Conservation (phyloP, 2,329 filamentous ascomycete genomes). For the Colletotrichum kahawae region DNA sequence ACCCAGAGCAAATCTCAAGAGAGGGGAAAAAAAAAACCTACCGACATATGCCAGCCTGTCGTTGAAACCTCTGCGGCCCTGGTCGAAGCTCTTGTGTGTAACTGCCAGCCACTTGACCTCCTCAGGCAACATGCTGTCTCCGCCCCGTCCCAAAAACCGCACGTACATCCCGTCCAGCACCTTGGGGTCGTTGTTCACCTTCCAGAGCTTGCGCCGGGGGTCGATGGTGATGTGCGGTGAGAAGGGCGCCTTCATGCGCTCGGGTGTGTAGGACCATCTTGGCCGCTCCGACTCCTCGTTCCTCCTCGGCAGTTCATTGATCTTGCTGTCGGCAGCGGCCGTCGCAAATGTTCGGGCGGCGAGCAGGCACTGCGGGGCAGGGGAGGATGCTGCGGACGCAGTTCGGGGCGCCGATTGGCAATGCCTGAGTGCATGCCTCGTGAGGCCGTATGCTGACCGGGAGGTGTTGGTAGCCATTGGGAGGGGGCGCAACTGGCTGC, state of each 20-base stretch:
- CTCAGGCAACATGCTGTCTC: slow-evolving; percentile 78
- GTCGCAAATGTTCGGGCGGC: slow-evolving; percentile 17
- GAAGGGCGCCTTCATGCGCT: slow-evolving; percentile 73
- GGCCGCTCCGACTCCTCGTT: slow-evolving; percentile 31
- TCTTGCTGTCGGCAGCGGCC: not conserved
- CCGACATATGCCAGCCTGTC: slow-evolving; percentile 89
- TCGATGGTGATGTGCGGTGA: slow-evolving; percentile 63
- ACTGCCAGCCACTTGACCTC: slow-evolving; percentile 97
- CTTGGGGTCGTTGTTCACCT: slow-evolving; percentile 76
- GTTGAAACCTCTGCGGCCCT: slow-evolving; percentile 92
- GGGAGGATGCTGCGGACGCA: not conserved
- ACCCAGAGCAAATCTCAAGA: not conserved
- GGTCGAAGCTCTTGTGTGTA: slow-evolving; percentile 98
- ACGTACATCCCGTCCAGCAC: slow-evolving; percentile 80
- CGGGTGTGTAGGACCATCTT: slow-evolving; percentile 75
- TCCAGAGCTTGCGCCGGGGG: slow-evolving; percentile 60
- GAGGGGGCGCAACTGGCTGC: not conserved
- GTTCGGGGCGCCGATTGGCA: slow-evolving; percentile 10
- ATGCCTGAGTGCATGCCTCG: slow-evolving; percentile 21
- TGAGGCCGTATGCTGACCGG: slow-evolving; percentile 17
- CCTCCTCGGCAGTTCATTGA: slow-evolving; percentile 13
- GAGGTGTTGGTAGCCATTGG: slow-evolving; percentile 20
- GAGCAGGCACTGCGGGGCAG: slow-evolving; percentile 2
- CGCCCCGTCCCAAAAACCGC: slow-evolving; percentile 74
- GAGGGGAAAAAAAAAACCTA: slow-evolving; percentile 44